These are phyloP conservation scores for Cystofilobasidium capitatum DNA, from an alignment of 768 basidiomycete genomes.

Conservation along the genomic window DNA sequence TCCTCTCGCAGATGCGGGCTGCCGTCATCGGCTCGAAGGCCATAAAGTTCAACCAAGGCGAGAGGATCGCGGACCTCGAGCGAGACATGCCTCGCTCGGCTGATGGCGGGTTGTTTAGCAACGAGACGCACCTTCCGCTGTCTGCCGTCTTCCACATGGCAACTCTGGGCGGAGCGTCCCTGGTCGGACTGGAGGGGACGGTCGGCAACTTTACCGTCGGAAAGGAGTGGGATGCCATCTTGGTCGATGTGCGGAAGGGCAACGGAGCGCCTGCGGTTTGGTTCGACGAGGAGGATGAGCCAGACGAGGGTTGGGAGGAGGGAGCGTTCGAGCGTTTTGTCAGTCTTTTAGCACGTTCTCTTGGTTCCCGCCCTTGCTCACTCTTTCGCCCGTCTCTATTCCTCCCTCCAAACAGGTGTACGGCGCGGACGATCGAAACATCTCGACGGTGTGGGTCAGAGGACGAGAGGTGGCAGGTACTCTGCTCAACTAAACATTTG, in stretches of 20 bases:
- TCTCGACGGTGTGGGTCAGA: conserved; percentile 71
- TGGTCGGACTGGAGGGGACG: conserved; percentile 58
- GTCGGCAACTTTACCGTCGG: conserved; percentile 70
- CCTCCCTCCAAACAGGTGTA: conserved; percentile 47
- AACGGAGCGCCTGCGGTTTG: conserved; percentile 53
- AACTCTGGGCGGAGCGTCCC: conserved; percentile 78
- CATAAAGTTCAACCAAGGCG: conserved; percentile 35
- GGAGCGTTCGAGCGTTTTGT: conserved; percentile 51
- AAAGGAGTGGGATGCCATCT: conserved; percentile 81
- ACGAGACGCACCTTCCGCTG: conserved; percentile 52
- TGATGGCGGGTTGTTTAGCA: conserved; percentile 33
- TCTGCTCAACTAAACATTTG: too few relatives aligned
- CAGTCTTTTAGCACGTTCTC: not conserved
- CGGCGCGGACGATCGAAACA: conserved; percentile 63
- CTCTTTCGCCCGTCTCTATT: not conserved
- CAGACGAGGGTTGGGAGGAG: conserved; percentile 39
- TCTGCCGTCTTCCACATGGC: conserved; percentile 77
- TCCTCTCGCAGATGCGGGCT: conserved; percentile 59
- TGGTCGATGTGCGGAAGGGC: conserved; percentile 52
- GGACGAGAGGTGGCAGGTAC: conserved; percentile 73
- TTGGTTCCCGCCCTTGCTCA: not conserved
- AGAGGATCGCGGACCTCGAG: conserved; percentile 1
- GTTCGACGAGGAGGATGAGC: conserved; percentile 43
- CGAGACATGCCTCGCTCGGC: conserved; percentile 26
- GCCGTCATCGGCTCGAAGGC: conserved; percentile 66